A percentile compares a stretch with the other conserved stretches of the same genome.
Conservation (phyloP, 495 filamentous ascomycete genomes). For the Annulohypoxylon moriforme region DNA sequence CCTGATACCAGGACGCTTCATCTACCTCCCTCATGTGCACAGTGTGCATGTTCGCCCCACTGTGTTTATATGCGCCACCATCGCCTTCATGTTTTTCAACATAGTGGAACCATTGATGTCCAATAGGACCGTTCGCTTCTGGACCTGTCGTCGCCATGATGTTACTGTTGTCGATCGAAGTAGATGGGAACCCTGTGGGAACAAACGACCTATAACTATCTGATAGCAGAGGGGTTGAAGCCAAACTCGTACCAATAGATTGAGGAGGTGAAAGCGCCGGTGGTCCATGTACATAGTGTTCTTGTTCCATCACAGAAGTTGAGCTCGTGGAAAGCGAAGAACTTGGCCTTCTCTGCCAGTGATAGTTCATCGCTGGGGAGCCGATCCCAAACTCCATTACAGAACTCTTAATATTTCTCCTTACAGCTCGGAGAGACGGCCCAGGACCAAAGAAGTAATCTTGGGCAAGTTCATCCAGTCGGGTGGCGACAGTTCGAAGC, state of each 20-base stretch:
- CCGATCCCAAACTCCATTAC: background rate
- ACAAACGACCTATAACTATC: background rate
- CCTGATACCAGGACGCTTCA: background rate
- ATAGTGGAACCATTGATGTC: background rate
- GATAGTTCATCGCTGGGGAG: background rate
- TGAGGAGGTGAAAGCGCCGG: slow-evolving; percentile 4
- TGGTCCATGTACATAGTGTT: background rate
- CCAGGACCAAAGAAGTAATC: background rate
- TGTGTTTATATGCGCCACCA: background rate
- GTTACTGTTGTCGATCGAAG: background rate
- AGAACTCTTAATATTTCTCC: background rate
- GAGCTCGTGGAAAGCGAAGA: slow-evolving; percentile 10
- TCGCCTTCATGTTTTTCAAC: background rate
- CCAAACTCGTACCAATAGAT: background rate
- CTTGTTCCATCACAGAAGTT: background rate
- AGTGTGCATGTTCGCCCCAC: background rate
- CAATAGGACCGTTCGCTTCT: background rate
- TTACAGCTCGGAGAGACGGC: background rate
- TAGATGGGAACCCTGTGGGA: background rate
- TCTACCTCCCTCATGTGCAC: slow-evolving; percentile 5
- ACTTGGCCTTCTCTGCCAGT: slow-evolving; percentile 2
- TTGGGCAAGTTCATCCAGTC: slow-evolving; percentile 7
- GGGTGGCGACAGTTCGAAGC: background rate
- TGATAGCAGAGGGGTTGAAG: slow-evolving; percentile 1
- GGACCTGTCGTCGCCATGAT: background rate